Evolutionary conservation across 495 filamentous ascomycete species (phyloP).

Genomic region (Penicillium waksmanii): DNA sequence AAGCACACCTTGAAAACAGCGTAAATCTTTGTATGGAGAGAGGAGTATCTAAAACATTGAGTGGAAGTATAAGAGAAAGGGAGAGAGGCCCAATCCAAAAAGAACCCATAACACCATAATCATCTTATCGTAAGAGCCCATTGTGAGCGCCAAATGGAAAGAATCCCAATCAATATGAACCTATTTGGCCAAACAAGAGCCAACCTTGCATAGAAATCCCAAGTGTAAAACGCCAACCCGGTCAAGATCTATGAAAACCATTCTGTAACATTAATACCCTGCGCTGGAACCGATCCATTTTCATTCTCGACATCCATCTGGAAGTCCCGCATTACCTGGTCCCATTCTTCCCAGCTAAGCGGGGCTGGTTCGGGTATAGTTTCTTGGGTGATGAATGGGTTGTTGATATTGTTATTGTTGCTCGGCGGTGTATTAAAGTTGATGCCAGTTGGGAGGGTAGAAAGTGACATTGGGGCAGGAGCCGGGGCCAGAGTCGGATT

Average conservation of each 20-base stretch:
- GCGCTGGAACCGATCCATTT: conserved; percentile 16
- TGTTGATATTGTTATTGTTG: not conserved
- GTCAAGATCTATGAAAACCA: conserved; percentile 32
- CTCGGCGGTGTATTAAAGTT: conserved; percentile 3
- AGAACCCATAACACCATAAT: not conserved
- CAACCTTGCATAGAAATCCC: not conserved
- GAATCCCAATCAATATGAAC: not conserved
- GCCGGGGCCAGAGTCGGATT: conserved; percentile 9
- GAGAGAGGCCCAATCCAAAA: not conserved
- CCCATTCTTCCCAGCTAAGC: conserved; percentile 51
- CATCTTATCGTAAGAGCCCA: conserved; percentile 11
- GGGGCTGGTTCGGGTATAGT: conserved; percentile 9
- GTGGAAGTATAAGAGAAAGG: not conserved
- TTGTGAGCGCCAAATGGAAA: not conserved
- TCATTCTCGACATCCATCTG: conserved; percentile 46
- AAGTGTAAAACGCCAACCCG: not conserved
- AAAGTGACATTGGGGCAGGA: conserved; percentile 12
- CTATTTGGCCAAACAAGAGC: not conserved
- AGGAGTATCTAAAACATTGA: conserved; percentile 3
- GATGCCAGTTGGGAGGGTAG: conserved; percentile 13
- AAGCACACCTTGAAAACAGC: no score
- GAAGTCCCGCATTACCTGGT: conserved; percentile 55
- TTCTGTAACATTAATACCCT: conserved; percentile 34
- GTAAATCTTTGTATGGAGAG: not conserved
- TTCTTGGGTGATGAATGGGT: conserved; percentile 22